phyloP scores from a whole-genome alignment of 1,139 yeast genomes.

The Meyerozyma smithsonii region DNA sequence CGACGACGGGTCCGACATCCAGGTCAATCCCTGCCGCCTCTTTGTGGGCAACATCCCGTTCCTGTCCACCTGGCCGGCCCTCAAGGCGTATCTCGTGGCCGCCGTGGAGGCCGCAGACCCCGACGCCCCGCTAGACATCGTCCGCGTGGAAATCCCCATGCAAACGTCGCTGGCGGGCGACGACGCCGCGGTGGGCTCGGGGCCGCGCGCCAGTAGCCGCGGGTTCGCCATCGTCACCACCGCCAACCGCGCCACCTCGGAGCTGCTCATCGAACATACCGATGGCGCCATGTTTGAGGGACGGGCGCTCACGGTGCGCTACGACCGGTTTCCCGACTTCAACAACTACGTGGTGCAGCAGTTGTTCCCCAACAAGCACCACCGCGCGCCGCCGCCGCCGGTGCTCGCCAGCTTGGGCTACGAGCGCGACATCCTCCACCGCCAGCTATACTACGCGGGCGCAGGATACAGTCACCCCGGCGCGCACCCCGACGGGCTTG shows the following conservation, averaged over 20 bases:
- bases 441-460: background rate
- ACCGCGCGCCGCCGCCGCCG: background rate
- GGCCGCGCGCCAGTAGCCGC: conserved; percentile 25
- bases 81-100: conserved; percentile 42
- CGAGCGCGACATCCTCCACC: background rate
- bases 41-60: conserved; percentile 59
- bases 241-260: conserved; percentile 44
- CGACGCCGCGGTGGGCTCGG: no score
- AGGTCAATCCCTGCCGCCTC: conserved; percentile 36
- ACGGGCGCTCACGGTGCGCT: conserved; percentile 55
- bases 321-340: conserved; percentile 45
- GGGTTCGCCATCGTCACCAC: conserved; percentile 69
- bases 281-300: conserved; percentile 54
- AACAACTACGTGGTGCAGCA: conserved; percentile 32
- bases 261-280: conserved; percentile 43
- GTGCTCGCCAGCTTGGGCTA: background rate
- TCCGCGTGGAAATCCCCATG: conserved; percentile 54
- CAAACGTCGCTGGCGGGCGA: conserved; percentile 15
- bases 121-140: conserved; percentile 26
- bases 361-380: conserved; percentile 13
- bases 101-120: conserved; percentile 24
- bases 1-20: conserved; percentile 27
- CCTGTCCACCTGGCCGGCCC: conserved; percentile 50
- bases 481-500: no score
- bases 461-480: no score